These are phyloP conservation scores for Alternaria brassicicola DNA, from an alignment of 2,329 filamentous ascomycete species.

Conservation along the genomic window DNA sequence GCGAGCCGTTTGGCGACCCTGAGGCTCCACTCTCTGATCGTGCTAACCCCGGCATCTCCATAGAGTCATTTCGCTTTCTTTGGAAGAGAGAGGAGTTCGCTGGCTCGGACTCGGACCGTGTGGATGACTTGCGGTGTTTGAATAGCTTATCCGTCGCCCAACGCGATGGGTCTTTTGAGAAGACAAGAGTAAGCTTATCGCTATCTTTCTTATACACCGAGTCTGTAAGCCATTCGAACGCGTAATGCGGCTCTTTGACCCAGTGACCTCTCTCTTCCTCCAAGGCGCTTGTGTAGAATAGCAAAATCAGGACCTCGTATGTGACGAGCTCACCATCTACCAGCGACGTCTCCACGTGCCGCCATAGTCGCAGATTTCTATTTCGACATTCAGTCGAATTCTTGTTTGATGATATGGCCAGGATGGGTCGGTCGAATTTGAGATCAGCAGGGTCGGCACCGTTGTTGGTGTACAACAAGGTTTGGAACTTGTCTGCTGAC, in stretches of 20 bases:
- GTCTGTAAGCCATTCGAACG: constrained; percentile 39
- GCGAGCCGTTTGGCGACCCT: constrained; percentile 15
- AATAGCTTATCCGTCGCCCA: constrained; percentile 37
- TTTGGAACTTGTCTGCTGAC: constrained; percentile 33
- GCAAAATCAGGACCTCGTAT: constrained; percentile 30
- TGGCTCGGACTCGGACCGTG: constrained; percentile 1
- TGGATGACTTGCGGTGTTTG: constrained; percentile 29
- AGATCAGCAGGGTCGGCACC: constrained; percentile 33
- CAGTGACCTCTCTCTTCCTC: constrained; percentile 41
- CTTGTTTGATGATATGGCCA: constrained; percentile 34
- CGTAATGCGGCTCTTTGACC: constrained; percentile 44
- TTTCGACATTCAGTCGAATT: constrained; percentile 39
- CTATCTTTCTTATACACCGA: constrained; percentile 29
- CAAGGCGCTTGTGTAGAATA: constrained; percentile 41
- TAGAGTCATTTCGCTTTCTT: constrained; percentile 17
- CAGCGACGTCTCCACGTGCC: constrained; percentile 25
- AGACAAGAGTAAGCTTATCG: constrained; percentile 32
- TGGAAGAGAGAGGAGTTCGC: constrained; percentile 1
- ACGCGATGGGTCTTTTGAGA: constrained; percentile 39
- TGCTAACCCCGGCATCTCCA: constrained; percentile 11
- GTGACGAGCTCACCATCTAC: constrained; percentile 18
- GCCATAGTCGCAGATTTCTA: constrained; percentile 41
- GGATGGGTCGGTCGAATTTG: constrained; percentile 34
- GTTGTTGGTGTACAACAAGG: constrained; percentile 44
- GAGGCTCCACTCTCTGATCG: constrained; percentile 23